These are phyloP conservation scores for Dictyostelium purpureum DNA, from an alignment of 78 protist species.

Conservation along the genomic window DNA sequence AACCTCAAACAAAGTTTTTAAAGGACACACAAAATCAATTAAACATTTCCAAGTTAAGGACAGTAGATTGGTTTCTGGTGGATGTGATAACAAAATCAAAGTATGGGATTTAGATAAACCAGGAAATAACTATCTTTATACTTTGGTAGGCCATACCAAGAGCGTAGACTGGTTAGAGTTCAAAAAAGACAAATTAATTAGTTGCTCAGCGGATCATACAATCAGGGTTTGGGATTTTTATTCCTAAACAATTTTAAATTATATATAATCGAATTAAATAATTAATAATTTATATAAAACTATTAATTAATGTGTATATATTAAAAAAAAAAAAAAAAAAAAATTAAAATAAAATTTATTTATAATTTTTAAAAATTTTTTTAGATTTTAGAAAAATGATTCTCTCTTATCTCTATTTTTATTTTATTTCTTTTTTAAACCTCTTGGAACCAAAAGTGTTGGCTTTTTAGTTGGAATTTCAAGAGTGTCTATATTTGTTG, in stretches of 20 bases:
- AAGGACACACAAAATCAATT: conserved; percentile 71
- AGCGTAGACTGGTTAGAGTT: conserved; percentile 77
- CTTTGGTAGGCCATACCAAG: conserved; percentile 47
- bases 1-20: conserved; percentile 11
- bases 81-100: conserved; percentile 60
- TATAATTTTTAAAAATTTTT: no score
- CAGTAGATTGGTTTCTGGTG: conserved; percentile 65
- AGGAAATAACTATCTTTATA: conserved; percentile 46
- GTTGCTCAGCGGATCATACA: conserved; percentile 68
- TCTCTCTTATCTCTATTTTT: no score
- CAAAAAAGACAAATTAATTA: conserved; percentile 58
- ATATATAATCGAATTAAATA: no score
- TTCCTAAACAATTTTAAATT: neutral
- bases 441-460: conserved; percentile 59
- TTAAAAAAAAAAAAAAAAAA: no score
- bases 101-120: conserved; percentile 81
- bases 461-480: conserved; percentile 28
- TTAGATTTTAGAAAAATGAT: no score
- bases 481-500: neutral
- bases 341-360: no score
- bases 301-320: no score
- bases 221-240: conserved; percentile 64
- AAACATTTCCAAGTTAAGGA: conserved; percentile 67
- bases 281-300: no score
- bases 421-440: conserved; percentile 14